Conservation (phyloP, 805 yeast species). For the Pichia phayaonensis region DNA sequence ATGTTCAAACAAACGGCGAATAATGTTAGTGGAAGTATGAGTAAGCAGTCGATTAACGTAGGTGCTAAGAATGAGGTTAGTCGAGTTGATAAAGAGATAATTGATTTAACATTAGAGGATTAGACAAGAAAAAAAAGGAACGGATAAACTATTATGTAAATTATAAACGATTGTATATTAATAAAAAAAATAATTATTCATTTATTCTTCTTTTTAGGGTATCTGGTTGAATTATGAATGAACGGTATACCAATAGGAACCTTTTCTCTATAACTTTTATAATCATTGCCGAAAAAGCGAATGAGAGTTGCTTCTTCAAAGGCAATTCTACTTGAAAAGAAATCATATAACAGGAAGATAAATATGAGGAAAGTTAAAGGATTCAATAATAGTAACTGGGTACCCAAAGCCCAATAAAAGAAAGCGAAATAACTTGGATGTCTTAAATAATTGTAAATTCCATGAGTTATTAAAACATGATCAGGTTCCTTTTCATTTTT, state of each 20-base stretch:
- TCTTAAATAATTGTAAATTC: slow-evolving; percentile 58
- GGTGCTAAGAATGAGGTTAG: background rate
- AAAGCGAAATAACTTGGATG: slow-evolving; percentile 94
- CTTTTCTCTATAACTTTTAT: slow-evolving; percentile 40
- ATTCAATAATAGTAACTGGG: slow-evolving; percentile 66
- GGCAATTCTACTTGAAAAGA: slow-evolving; percentile 60
- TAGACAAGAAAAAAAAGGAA: background rate
- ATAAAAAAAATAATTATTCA: too few species aligned
- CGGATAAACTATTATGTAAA: background rate
- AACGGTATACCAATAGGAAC: slow-evolving; percentile 65
- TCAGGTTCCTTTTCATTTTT: slow-evolving; percentile 42
- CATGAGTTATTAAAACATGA: slow-evolving; percentile 66
- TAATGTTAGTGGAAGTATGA: slow-evolving; percentile 2
- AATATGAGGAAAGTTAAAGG: slow-evolving; percentile 52
- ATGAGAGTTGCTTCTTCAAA: slow-evolving; percentile 64
- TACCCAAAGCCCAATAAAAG: slow-evolving; percentile 88
- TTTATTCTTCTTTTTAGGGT: background rate
- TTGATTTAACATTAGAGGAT: slow-evolving; percentile 21
- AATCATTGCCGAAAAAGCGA: slow-evolving; percentile 65
- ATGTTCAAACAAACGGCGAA: slow-evolving; percentile 7
- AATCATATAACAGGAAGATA: slow-evolving; percentile 49
- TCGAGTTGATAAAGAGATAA: slow-evolving; percentile 13
- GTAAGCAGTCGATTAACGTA: background rate
- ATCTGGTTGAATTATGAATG: slow-evolving; percentile 19
- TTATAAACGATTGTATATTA: background rate